Percentiles rank a stretch among this genome's conserved stretches.
phyloP scores from a whole-genome alignment of 2,329 filamentous ascomycete genomes.

The Paraphoma sp. region DNA sequence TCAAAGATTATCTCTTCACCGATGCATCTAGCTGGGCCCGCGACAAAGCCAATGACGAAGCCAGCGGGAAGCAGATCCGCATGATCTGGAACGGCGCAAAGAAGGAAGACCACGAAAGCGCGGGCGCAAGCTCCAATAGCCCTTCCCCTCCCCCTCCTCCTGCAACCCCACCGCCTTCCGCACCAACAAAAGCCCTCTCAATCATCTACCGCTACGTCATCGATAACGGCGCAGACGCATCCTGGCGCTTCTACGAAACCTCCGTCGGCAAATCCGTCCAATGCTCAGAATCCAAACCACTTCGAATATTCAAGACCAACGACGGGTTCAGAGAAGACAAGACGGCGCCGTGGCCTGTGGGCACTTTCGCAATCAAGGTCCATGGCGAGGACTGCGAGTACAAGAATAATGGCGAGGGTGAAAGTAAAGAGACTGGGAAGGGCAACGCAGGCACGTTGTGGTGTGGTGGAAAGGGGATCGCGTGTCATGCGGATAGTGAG shows the following conservation, averaged over 20 bases:
- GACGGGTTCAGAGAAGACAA: neutral
- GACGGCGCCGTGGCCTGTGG: slow-evolving; percentile 5
- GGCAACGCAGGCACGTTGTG: neutral
- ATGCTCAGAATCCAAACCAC: neutral
- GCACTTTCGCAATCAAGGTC: slow-evolving; percentile 5
- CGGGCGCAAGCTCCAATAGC: slow-evolving; percentile 1
- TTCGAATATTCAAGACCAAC: neutral
- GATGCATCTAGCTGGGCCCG: slow-evolving; percentile 10
- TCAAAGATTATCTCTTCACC: slow-evolving; percentile 7
- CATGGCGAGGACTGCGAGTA: slow-evolving; percentile 11
- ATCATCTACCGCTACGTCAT: neutral
- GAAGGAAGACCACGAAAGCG: slow-evolving; percentile 8
- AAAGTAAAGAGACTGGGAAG: slow-evolving; percentile 12
- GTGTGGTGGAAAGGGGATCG: neutral
- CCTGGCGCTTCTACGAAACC: neutral
- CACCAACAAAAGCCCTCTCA: neutral
- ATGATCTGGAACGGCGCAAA: slow-evolving; percentile 19
- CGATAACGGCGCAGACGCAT: neutral
- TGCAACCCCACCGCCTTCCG: neutral
- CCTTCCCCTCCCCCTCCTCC: neutral
- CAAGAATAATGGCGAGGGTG: slow-evolving; percentile 10
- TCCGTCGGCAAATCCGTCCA: neutral
- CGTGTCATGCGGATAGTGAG: neutral
- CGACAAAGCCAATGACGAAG: neutral
- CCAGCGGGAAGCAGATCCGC: neutral